phyloP scores from a whole-genome alignment of 345 rosid species.

The Rhodomyrtus tomentosa region DNA sequence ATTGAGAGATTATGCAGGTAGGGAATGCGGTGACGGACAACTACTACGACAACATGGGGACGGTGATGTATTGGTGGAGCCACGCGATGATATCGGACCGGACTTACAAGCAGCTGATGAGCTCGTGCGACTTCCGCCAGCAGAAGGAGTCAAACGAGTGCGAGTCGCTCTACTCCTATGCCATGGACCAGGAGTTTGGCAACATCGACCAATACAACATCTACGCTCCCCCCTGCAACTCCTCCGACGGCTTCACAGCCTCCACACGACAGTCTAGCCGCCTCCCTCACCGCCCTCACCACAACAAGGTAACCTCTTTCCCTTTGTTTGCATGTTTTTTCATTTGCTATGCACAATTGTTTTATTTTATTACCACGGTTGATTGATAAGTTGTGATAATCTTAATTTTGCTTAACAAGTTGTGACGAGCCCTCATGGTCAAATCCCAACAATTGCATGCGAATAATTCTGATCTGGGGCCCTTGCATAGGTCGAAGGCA shows the following conservation, averaged over 20 bases:
- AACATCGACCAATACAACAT: slow-evolving; percentile 96
- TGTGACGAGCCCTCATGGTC: not conserved
- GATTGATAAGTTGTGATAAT: not conserved
- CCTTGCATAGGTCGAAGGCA: not conserved
- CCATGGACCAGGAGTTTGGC: slow-evolving; percentile 94
- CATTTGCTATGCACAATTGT: not conserved
- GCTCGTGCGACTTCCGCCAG: slow-evolving; percentile 68
- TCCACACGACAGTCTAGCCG: slow-evolving; percentile 31
- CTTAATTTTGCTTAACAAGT: not conserved
- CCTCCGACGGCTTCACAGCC: slow-evolving; percentile 44
- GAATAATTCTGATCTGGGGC: not conserved
- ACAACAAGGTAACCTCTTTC: slow-evolving; percentile 2
- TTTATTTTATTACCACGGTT: no score
- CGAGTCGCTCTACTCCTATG: slow-evolving; percentile 73
- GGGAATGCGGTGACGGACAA: slow-evolving; percentile 97
- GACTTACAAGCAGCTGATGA: slow-evolving; percentile 69
- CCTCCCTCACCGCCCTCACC: slow-evolving; percentile 59
- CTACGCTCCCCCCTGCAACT: slow-evolving; percentile 83
- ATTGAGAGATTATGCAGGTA: slow-evolving; percentile 28
- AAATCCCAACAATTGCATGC: not conserved
- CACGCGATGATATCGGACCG: slow-evolving; percentile 96
- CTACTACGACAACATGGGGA: slow-evolving; percentile 88
- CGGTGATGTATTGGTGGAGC: slow-evolving; percentile 99
- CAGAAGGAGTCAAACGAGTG: slow-evolving; percentile 85
- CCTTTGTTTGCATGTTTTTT: not conserved